These are phyloP conservation scores for Arabidopsis thaliana DNA, from an alignment of 345 rosid genomes.

Conservation along the genomic window TAIR10.1 NC_003075.7:15518501-15519000, in stretches of 20 bases:
- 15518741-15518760: slow-evolving; percentile 93
- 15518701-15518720: slow-evolving; percentile 99
- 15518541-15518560: slow-evolving; percentile 89
- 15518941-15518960: slow-evolving; percentile 56
- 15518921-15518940: slow-evolving; percentile 5
- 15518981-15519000: slow-evolving; percentile 88
- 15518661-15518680: neutral
- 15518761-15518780: slow-evolving; percentile 95
- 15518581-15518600: slow-evolving; percentile 74
- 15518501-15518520: slow-evolving; percentile 31
- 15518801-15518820: slow-evolving; percentile 60
- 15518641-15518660: neutral
- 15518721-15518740: slow-evolving; percentile 70
- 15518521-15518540: slow-evolving; percentile 73
- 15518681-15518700: slow-evolving; percentile 49
- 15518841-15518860: slow-evolving; percentile 95
- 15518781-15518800: slow-evolving; percentile 61
- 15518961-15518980: slow-evolving; percentile 82
- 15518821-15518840: slow-evolving; percentile 94
- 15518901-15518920: slow-evolving; percentile 19
- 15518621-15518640: neutral
- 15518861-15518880: slow-evolving; percentile 88
- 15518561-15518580: slow-evolving; percentile 96
- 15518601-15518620: neutral
- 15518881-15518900: slow-evolving; percentile 56